Evolutionary conservation across 2,329 filamentous ascomycete genomes (phyloP).

Genomic region (Harringtonia lauricola): DNA sequence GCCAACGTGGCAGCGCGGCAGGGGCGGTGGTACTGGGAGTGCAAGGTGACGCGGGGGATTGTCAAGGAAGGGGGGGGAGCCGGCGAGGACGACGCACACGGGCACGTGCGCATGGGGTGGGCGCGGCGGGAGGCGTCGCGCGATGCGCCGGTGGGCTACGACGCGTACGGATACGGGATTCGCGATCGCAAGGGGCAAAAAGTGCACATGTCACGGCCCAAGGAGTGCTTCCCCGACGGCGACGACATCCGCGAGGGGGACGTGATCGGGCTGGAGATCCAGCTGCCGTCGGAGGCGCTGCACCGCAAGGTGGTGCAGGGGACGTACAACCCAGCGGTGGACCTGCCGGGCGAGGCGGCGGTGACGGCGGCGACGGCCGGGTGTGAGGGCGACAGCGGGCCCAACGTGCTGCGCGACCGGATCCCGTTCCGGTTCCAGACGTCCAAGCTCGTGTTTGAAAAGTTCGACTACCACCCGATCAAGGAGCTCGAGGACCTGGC

Average conservation of each 20-base stretch:
- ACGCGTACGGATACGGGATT: conserved; percentile 88
- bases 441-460: conserved; percentile 79
- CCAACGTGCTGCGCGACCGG: conserved; percentile 87
- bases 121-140: conserved; percentile 69
- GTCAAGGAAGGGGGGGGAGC: conserved; percentile 66
- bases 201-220: conserved; percentile 87
- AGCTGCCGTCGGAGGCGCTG: conserved; percentile 70
- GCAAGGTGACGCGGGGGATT: conserved; percentile 67
- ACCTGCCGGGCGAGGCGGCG: conserved; percentile 46
- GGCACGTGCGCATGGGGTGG: conserved; percentile 77
- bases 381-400: conserved; percentile 32
- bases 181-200: conserved; percentile 85
- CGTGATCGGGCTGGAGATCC: conserved; percentile 88
- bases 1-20: conserved; percentile 86
- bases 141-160: conserved; percentile 76
- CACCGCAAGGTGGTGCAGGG: conserved; percentile 84
- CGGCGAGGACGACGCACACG: conserved; percentile 36
- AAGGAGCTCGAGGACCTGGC: conserved; percentile 82
- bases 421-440: conserved; percentile 91
- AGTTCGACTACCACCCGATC: conserved; percentile 76
- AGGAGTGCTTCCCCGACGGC: conserved; percentile 71
- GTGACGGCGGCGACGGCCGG: conserved; percentile 22
- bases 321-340: conserved; percentile 77
- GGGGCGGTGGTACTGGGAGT: conserved; percentile 89
- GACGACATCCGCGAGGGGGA: conserved; percentile 81